Evolutionary conservation across 306 rosid genomes (phyloP).

Genomic region (Vigna hirtella): DNA sequence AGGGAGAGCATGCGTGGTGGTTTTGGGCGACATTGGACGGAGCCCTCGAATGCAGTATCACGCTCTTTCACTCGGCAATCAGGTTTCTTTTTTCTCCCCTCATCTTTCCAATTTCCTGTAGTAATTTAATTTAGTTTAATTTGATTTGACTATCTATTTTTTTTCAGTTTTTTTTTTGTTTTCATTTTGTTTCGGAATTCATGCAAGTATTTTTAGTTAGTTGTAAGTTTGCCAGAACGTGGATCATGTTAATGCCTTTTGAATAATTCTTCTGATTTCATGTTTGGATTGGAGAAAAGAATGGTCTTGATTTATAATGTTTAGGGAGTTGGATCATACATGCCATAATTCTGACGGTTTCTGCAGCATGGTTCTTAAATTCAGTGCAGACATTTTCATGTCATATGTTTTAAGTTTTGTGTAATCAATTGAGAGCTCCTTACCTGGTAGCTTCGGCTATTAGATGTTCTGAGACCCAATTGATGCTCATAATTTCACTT

Average conservation of each 20-base stretch:
- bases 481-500: background rate
- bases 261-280: conserved; percentile 3
- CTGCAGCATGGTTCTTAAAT: background rate
- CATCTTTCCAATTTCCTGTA: background rate
- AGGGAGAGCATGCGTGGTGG: conserved; percentile 92
- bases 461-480: background rate
- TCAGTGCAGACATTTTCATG: background rate
- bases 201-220: background rate
- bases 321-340: background rate
- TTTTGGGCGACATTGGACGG: conserved; percentile 93
- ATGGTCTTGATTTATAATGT: conserved; percentile 7
- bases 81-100: conserved; percentile 50
- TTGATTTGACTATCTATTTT: background rate
- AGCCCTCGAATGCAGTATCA: conserved; percentile 99
- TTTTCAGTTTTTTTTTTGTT: background rate
- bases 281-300: conserved; percentile 6
- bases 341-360: conserved; percentile 7
- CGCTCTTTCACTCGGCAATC: conserved; percentile 91
- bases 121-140: background rate
- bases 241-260: background rate
- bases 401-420: background rate
- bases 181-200: background rate
- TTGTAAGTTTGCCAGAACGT: conserved; percentile 8
- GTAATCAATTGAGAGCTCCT: background rate
- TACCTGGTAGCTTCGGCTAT: background rate